Evolutionary conservation across 1,284 basidiomycete genomes (phyloP).

Genomic region (Irpex sp.): DNA sequence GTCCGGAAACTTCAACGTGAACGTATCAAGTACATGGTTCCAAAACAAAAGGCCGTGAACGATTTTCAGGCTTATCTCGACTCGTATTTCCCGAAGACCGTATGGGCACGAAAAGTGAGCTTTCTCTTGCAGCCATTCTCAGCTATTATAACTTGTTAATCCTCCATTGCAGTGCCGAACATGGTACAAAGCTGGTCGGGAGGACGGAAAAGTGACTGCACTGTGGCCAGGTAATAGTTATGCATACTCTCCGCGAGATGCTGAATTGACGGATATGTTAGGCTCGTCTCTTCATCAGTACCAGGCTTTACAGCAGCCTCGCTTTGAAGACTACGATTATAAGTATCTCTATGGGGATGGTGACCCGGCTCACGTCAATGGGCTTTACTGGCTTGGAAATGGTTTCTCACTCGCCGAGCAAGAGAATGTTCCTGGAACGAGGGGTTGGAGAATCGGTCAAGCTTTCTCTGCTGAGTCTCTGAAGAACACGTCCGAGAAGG

Average conservation of each 20-base stretch:
- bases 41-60: conserved; percentile 46
- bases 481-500: background rate
- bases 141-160: background rate
- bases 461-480: background rate
- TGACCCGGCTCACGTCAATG: conserved; percentile 27
- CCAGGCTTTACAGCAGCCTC: conserved; percentile 41
- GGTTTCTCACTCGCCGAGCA: conserved; percentile 40
- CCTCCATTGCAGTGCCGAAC: conserved; percentile 36
- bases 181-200: conserved; percentile 58
- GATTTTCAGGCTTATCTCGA: conserved; percentile 54
- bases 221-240: conserved; percentile 40
- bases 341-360: conserved; percentile 33
- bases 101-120: conserved; percentile 3
- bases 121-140: background rate
- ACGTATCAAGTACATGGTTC: conserved; percentile 47
- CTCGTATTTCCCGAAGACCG: conserved; percentile 5
- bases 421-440: background rate
- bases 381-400: conserved; percentile 52
- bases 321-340: conserved; percentile 59
- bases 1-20: conserved; percentile 51
- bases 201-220: conserved; percentile 48
- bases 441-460: background rate
- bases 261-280: background rate
- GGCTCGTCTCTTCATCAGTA: conserved; percentile 47
- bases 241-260: background rate